Evolutionary conservation across 2,329 filamentous ascomycete species (phyloP).

Genomic region (Rhinocladiella similis): DNA sequence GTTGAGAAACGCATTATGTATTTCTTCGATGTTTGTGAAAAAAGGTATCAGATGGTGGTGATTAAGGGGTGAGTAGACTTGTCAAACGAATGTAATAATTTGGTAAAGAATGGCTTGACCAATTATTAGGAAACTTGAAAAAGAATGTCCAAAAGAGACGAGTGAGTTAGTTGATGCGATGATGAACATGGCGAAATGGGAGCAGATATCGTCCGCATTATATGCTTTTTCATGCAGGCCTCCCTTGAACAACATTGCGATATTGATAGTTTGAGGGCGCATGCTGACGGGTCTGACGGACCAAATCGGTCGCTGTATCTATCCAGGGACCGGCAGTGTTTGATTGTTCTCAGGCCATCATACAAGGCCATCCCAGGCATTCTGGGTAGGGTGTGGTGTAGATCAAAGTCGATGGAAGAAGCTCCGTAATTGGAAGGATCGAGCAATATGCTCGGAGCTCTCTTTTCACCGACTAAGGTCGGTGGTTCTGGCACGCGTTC

Average conservation of each 20-base stretch:
- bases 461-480: background rate
- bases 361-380: background rate
- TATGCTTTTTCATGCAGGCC: background rate
- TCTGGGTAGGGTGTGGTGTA: background rate
- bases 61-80: no score
- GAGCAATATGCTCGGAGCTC: background rate
- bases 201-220: background rate
- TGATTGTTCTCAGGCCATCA: background rate
- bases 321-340: background rate
- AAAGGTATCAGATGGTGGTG: no score
- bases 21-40: background rate
- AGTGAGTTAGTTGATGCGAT: background rate
- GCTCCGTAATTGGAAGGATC: background rate
- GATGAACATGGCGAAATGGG: background rate
- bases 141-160: background rate
- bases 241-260: background rate
- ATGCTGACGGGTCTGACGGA: background rate
- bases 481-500: background rate
- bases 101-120: background rate
- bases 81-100: background rate
- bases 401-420: background rate
- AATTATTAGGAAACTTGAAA: background rate
- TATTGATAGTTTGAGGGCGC: background rate
- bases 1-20: background rate
- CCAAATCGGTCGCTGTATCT: background rate